Evolutionary conservation across 192 early-diverging fungal genomes (phyloP).

Genomic region (Rhizophagus clarus): DNA sequence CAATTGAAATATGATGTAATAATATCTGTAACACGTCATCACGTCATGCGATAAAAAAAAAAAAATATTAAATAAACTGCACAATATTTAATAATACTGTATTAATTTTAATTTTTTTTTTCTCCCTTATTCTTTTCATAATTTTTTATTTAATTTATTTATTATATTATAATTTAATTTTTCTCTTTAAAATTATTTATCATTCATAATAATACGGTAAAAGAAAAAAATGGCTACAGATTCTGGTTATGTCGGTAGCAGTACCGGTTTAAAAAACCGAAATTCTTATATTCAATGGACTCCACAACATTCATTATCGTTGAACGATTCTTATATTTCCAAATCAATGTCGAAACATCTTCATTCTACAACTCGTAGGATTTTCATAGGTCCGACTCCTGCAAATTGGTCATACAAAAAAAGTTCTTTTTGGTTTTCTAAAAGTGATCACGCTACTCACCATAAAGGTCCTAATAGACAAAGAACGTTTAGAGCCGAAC

Average conservation of each 20-base stretch:
- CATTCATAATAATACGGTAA: too few species aligned
- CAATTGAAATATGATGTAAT: too few species aligned
- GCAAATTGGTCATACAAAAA: conserved; percentile 25
- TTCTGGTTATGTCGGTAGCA: not conserved
- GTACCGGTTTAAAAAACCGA: not conserved
- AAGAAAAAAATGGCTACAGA: not conserved
- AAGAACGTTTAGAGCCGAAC: not conserved
- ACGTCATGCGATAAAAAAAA: too few species aligned
- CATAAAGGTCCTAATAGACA: not conserved
- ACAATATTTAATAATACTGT: too few species aligned
- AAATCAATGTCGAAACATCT: not conserved
- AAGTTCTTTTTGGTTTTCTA: conserved; percentile 1
- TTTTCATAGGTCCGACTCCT: conserved; percentile 24
- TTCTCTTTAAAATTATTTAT: too few species aligned
- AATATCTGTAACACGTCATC: too few species aligned
- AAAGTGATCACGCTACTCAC: conserved; percentile 1
- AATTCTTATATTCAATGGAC: not conserved
- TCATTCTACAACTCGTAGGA: conserved; percentile 10
- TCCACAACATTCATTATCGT: not conserved
- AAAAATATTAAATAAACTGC: too few species aligned
- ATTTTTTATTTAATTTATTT: too few species aligned
- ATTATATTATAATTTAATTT: too few species aligned
- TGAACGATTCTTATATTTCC: not conserved
- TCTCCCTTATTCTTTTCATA: too few species aligned
- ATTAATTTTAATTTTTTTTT: too few species aligned